Evolutionary conservation across 495 filamentous ascomycete species (phyloP).

Genomic region (Hypoxylon rickii): DNA sequence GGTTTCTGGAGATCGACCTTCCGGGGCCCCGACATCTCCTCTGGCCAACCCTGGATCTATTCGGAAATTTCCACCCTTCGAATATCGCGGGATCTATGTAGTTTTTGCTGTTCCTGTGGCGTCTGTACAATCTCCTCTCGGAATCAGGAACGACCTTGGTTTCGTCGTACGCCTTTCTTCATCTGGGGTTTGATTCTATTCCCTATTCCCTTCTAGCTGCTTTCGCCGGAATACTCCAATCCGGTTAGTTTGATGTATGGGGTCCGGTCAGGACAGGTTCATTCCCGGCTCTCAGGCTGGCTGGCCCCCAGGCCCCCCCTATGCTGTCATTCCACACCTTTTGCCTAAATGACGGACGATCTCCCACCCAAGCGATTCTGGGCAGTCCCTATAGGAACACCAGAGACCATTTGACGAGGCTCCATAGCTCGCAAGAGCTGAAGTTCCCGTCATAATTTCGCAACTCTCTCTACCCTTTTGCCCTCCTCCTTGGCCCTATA

Average conservation of each 20-base stretch:
- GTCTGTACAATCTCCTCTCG: conserved; percentile 11
- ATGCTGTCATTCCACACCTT: conserved; percentile 38
- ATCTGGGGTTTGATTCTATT: neutral
- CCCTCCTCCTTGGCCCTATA: neutral
- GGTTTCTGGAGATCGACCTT: conserved; percentile 37
- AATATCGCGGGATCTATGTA: conserved; percentile 15
- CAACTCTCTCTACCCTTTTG: neutral
- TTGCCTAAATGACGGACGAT: conserved; percentile 38
- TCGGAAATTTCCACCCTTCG: conserved; percentile 27
- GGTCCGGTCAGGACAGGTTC: conserved; percentile 16
- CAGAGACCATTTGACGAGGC: conserved; percentile 20
- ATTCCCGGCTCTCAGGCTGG: conserved; percentile 28
- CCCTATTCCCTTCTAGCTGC: too few relatives aligned
- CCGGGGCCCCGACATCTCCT: conserved; percentile 31
- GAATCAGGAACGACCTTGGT: conserved; percentile 3
- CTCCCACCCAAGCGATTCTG: conserved; percentile 31
- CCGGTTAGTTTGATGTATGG: neutral
- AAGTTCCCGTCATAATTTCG: conserved; percentile 17
- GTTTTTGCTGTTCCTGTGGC: conserved; percentile 18
- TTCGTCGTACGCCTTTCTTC: conserved; percentile 2
- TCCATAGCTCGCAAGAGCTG: conserved; percentile 27
- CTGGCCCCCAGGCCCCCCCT: conserved; percentile 19
- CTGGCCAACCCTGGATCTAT: conserved; percentile 13
- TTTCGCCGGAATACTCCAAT: too few relatives aligned
- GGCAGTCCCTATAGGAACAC: conserved; percentile 12